phyloP scores from a whole-genome alignment of 2,329 filamentous ascomycete genomes.

The Fusarium sp. region DNA sequence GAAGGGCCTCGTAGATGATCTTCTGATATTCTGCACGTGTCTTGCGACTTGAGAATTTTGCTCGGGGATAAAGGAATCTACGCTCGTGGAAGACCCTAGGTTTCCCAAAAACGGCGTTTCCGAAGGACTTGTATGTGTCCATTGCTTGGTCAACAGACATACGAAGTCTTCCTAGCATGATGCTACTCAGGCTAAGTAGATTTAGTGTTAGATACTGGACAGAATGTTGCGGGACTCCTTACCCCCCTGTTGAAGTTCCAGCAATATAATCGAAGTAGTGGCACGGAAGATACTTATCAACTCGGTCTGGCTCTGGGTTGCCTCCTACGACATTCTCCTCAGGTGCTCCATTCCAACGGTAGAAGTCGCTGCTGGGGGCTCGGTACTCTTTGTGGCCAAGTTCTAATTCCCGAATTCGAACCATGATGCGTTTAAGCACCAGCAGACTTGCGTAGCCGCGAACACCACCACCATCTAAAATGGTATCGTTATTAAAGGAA shows the following conservation, averaged over 20 bases:
- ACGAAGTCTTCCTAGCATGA: not conserved
- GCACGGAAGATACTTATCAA: not conserved
- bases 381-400: fast-evolving
- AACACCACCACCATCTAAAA: not conserved
- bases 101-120: not conserved
- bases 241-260: not conserved
- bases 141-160: not conserved
- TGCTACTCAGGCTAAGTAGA: not conserved
- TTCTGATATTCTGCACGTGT: not conserved
- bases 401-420: not conserved
- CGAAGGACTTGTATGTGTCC: fast-evolving
- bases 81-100: constrained; percentile 7
- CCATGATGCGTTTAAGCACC: not conserved
- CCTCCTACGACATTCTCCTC: not conserved
- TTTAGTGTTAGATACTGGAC: not conserved
- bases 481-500: not conserved
- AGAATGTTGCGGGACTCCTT: too few relatives aligned
- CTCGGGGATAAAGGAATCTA: not conserved
- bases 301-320: not conserved
- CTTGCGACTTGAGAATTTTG: not conserved
- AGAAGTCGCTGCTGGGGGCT: not conserved
- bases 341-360: not conserved
- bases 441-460: not conserved
- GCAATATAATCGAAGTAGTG: not conserved
- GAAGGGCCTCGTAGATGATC: fast-evolving